Evolutionary conservation across 208 protist species (phyloP).

Genomic region (Leptomonas pyrrhocoris): DNA sequence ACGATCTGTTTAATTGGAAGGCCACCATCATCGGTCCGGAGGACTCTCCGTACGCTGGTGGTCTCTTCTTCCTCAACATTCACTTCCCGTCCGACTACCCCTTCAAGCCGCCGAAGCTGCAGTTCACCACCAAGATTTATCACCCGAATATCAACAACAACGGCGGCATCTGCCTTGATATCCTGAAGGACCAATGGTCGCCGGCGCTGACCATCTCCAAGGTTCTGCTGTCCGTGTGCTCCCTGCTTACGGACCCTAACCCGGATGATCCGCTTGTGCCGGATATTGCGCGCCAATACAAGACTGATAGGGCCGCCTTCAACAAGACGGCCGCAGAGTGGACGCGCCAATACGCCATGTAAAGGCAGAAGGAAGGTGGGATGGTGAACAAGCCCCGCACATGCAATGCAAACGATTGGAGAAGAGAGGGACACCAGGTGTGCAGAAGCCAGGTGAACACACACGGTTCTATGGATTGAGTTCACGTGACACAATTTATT

Average conservation of each 20-base stretch:
- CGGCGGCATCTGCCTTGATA: conserved; percentile 98
- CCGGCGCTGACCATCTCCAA: conserved; percentile 98
- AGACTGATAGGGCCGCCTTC: conserved; percentile 91
- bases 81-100: conserved; percentile 99
- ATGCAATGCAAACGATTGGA: conserved; percentile 16
- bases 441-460: too few species aligned
- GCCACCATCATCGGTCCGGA: conserved; percentile 96
- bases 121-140: conserved; percentile 96
- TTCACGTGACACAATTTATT: too few species aligned
- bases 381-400: background rate
- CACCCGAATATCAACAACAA: conserved; percentile 98
- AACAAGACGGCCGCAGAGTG: conserved; percentile 95
- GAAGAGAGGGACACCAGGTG: background rate
- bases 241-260: conserved; percentile 99
- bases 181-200: conserved; percentile 97
- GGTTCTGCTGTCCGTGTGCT: conserved; percentile 98
- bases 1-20: conserved; percentile 97
- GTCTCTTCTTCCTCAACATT: conserved; percentile 99
- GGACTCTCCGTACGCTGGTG: conserved; percentile 97
- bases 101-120: conserved; percentile 94
- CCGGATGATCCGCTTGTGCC: conserved; percentile 98
- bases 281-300: conserved; percentile 97
- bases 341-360: conserved; percentile 72
- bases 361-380: conserved; percentile 10
- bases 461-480: too few species aligned